phyloP scores from a whole-genome alignment of 345 rosid genomes.

The Eutrema heterophyllum region DNA sequence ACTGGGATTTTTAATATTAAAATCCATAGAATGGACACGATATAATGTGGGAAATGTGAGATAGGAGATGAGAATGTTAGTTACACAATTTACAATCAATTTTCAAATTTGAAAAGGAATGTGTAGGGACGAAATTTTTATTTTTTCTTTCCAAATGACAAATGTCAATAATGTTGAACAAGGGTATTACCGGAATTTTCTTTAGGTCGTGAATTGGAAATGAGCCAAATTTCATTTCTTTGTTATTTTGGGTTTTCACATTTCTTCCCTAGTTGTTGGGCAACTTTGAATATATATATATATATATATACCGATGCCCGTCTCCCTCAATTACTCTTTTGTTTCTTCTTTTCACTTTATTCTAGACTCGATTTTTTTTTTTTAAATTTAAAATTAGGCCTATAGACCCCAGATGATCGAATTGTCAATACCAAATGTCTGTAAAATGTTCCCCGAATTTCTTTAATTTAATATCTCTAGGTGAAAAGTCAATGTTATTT shows the following conservation, averaged over 20 bases:
- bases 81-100: not conserved
- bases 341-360: not conserved
- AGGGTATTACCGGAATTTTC: not conserved
- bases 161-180: constrained; percentile 17
- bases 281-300: constrained; percentile 27
- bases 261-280: constrained; percentile 13
- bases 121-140: not conserved
- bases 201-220: not conserved
- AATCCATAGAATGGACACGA: not conserved
- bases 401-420: constrained; percentile 5
- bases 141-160: not conserved
- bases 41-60: not conserved
- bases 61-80: no score
- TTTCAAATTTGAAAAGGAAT: not conserved
- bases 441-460: not conserved
- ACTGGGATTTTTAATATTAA: not conserved
- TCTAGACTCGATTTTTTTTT: not conserved
- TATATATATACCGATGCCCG: constrained; percentile 13
- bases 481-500: constrained; percentile 9
- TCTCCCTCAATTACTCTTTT: not conserved
- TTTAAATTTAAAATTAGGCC: not conserved
- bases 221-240: not conserved
- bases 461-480: not conserved
- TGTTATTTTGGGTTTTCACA: not conserved
- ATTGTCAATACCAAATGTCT: constrained; percentile 28